phyloP scores from a whole-genome alignment of 768 basidiomycete genomes.

The Hemileccinum rubropunctum region DNA sequence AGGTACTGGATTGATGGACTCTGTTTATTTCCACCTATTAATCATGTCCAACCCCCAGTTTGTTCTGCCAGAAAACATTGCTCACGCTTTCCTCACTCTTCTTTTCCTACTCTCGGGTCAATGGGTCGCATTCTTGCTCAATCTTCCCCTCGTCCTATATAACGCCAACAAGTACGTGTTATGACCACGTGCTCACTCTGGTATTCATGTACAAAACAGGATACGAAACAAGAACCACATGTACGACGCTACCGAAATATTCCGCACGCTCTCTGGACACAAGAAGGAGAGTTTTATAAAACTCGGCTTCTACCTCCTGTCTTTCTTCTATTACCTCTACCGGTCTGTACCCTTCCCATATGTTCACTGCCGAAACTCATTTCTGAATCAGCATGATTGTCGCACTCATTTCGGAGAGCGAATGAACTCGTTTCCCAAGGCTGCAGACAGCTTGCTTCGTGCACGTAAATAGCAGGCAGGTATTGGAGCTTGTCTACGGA shows the following conservation, averaged over 20 bases:
- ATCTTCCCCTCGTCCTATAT: constrained; percentile 82
- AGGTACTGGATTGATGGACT: constrained; percentile 48
- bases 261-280: constrained; percentile 88
- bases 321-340: constrained; percentile 91
- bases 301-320: constrained; percentile 88
- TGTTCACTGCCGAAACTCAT: background rate
- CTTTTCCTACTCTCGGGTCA: constrained; percentile 95
- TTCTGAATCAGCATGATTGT: constrained; percentile 72
- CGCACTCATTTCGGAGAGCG: constrained; percentile 79
- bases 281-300: constrained; percentile 97
- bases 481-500: constrained; percentile 4
- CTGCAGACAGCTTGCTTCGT: too few species aligned
- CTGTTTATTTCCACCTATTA: background rate
- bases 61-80: constrained; percentile 93
- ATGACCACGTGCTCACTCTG: background rate
- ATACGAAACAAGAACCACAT: constrained; percentile 93
- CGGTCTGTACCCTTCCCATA: constrained; percentile 49
- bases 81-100: constrained; percentile 87
- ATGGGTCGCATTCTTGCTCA: constrained; percentile 91
- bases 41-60: constrained; percentile 54
- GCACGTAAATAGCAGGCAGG: background rate
- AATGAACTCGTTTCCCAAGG: constrained; percentile 35
- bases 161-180: constrained; percentile 89
- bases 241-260: constrained; percentile 99
- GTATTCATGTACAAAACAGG: constrained; percentile 38